Percentiles rank a stretch among this genome's conserved stretches.
Conservation (phyloP, 2,329 filamentous ascomycete species). For the Paracorniculantispora psalliotae region DNA sequence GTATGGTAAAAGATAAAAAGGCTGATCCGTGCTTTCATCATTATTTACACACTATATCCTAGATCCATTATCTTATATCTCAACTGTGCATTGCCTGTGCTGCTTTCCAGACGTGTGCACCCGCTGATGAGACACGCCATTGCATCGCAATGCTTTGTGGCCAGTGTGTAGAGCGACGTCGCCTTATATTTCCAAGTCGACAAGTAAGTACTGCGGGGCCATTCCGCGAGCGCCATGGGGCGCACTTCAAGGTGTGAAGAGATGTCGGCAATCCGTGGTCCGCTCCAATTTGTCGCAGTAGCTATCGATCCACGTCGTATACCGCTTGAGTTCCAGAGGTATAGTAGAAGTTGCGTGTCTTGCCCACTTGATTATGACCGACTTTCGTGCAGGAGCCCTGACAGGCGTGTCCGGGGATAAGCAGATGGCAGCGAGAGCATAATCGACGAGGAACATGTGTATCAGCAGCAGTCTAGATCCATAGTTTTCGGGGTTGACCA, state of each 20-base stretch:
- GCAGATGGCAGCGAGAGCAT: conserved; percentile 22
- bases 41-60: not conserved
- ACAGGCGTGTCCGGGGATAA: conserved; percentile 19
- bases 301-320: conserved; percentile 19
- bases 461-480: conserved; percentile 30
- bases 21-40: not conserved
- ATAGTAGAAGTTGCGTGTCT: conserved; percentile 18
- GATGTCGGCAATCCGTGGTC: conserved; percentile 21
- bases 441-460: conserved; percentile 32
- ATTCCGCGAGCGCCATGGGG: not conserved
- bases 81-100: conserved; percentile 3
- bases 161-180: not conserved
- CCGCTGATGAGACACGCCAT: not conserved
- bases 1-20: no score
- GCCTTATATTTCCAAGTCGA: not conserved
- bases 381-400: conserved; percentile 21
- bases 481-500: conserved; percentile 27
- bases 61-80: not conserved
- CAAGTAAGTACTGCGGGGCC: not conserved
- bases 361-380: conserved; percentile 23
- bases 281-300: conserved; percentile 21
- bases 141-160: not conserved
- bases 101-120: conserved; percentile 9
- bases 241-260: conserved; percentile 22
- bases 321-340: conserved; percentile 17